Evolutionary conservation across 805 yeast genomes (phyloP), one percentile per base, ranked within the genome.

Genomic region (Dipodascus albidus): DNA sequence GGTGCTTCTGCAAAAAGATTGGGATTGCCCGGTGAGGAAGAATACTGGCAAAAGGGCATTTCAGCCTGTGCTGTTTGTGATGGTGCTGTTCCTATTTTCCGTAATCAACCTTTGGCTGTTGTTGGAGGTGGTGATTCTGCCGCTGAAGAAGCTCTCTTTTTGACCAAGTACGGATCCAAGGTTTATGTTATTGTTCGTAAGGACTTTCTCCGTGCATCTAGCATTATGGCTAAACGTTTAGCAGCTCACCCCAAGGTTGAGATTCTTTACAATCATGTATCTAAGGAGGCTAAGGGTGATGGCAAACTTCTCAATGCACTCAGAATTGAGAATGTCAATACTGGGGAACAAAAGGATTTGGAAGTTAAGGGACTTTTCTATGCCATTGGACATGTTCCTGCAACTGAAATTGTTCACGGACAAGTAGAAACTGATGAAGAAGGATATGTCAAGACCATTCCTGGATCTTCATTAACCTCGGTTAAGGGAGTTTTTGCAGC

Each of bases 1-100:
- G 99, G 99, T 67, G 99, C 99, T 21, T 85, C 96, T 44, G 99
- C 99, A 55, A 88, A 84, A 78, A 87, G 99, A 76, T 78, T 93
- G 73, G 73, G 79, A 67, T 75, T 93, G 57, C 96, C 97, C 55
- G 99, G 99, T 64, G 99, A 93, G 75, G 98, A 93, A 61, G 78
- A 79, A 35, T 93, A 93, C 80, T 93, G 99, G 99, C 99, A 93
- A 77, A 85, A 85, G 70, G 99, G 99, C 71, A 93, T 93, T 61
- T 87, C 96, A 62, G 99, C 99, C 17, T 93, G 99, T 77, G 99
- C 99, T 44, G 99, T 93, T 58, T 93, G 99, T 75, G 99, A 93
- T 69, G 99, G 99, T 72, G 99, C 99, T 33, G 95, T 93, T 50
- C 99, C 99, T 63, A 90, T 93, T 63, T 93, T 93, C 77, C 87